Conservation (phyloP, 441 rosid genomes). For the Gossypium schwendimanii region DNA sequence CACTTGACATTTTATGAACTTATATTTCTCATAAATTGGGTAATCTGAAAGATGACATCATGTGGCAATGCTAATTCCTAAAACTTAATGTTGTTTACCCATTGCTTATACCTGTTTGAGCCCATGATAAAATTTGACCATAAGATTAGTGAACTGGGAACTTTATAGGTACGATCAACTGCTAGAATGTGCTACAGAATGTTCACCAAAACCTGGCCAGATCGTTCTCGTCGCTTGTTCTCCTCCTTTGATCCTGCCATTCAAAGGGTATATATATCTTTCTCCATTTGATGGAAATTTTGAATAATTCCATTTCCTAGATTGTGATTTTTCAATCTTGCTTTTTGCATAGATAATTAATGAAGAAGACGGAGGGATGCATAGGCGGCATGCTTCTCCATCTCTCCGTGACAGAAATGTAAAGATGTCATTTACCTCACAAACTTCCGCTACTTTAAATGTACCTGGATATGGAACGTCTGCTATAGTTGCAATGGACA, state of each 20-base stretch:
- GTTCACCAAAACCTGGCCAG: conserved; percentile 99
- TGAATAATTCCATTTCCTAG: not conserved
- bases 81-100: not conserved
- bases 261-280: conserved; percentile 67
- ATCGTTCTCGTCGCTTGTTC: conserved; percentile 86
- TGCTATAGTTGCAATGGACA: conserved; percentile 95
- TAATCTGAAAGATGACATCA: not conserved
- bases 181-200: conserved; percentile 98
- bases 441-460: conserved; percentile 44
- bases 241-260: conserved; percentile 85
- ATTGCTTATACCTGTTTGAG: not conserved
- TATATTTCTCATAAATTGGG: not conserved
- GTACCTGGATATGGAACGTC: conserved; percentile 90
- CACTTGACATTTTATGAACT: not conserved
- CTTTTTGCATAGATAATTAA: conserved; percentile 59
- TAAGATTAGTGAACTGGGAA: conserved; percentile 17
- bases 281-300: conserved; percentile 1
- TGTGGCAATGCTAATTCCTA: not conserved
- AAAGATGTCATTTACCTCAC: conserved; percentile 48
- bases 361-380: conserved; percentile 95
- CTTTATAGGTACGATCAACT: conserved; percentile 81
- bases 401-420: conserved; percentile 84
- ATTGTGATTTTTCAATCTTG: conserved; percentile 8
- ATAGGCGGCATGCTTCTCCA: conserved; percentile 95
- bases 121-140: not conserved